Conservation (phyloP, 78 protist species). For the Fonticula alba region DNA sequence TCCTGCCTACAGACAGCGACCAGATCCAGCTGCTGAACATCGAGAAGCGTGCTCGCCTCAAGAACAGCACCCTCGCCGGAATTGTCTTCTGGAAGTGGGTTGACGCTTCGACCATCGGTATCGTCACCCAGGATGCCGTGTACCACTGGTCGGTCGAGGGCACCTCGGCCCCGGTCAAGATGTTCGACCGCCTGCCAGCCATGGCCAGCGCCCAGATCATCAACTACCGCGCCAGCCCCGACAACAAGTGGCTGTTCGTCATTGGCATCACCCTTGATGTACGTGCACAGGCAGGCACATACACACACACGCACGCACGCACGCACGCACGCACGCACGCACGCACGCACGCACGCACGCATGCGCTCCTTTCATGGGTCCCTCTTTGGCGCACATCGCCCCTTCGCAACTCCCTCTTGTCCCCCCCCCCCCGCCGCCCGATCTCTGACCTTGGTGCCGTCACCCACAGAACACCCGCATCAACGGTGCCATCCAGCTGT, state of each 20-base stretch:
- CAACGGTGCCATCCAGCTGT: conserved; percentile 81
- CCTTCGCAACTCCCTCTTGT: neutral
- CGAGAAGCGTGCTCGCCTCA: conserved; percentile 55
- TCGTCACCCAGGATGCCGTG: conserved; percentile 83
- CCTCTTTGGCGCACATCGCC: neutral
- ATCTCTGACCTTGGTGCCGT: neutral
- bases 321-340: too few relatives aligned
- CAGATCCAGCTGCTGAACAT: conserved; percentile 12
- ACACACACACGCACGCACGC: too few relatives aligned
- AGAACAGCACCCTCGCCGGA: too few relatives aligned
- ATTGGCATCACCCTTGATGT: conserved; percentile 58
- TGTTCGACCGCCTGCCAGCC: conserved; percentile 68
- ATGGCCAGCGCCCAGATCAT: conserved; percentile 73
- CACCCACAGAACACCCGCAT: conserved; percentile 15
- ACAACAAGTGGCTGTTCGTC: conserved; percentile 71
- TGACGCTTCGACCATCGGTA: conserved; percentile 49
- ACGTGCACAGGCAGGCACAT: neutral
- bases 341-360: too few relatives aligned
- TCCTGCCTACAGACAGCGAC: too few relatives aligned
- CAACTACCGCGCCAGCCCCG: conserved; percentile 67
- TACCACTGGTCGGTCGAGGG: conserved; percentile 93
- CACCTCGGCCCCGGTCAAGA: conserved; percentile 33
- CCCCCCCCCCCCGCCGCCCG: neutral
- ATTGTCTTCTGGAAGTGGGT: conserved; percentile 94
- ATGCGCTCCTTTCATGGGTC: neutral